Conservation (phyloP, 345 rosid species). For the Brassica napus region DNA sequence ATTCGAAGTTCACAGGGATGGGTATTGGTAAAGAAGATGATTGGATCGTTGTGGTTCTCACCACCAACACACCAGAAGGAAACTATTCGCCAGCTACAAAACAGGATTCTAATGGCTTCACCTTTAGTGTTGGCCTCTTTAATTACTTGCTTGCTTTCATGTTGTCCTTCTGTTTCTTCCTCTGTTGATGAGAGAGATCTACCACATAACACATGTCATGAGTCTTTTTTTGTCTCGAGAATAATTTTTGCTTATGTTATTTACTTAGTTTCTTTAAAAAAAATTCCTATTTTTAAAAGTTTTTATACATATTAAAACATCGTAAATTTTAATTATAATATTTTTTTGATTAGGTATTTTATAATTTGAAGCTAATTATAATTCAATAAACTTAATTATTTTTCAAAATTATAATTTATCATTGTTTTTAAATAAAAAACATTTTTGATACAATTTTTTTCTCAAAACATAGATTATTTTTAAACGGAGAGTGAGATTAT, state of each 20-base stretch:
- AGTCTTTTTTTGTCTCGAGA: not conserved
- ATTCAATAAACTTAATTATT: no score
- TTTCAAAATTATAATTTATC: no score
- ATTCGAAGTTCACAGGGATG: conserved; percentile 61
- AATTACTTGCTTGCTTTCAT: conserved; percentile 41
- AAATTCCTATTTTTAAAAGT: no score
- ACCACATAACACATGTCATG: conserved; percentile 20
- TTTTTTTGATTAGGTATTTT: no score
- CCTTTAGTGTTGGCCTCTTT: conserved; percentile 29
- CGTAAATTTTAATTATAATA: no score
- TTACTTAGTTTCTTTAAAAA: not conserved
- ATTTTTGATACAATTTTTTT: no score
- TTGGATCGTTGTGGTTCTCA: conserved; percentile 84
- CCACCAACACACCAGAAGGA: conserved; percentile 74
- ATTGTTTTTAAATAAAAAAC: no score
- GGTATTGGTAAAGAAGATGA: conserved; percentile 74
- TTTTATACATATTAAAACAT: no score
- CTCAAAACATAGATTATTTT: no score
- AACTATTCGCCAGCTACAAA: conserved; percentile 43
- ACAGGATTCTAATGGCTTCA: conserved; percentile 35
- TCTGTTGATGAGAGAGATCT: conserved; percentile 20
- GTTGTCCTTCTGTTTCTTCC: conserved; percentile 37
- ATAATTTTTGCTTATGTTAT: not conserved
- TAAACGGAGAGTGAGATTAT: not conserved
- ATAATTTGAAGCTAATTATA: no score